Percentiles rank a stretch among this genome's conserved stretches.
phyloP scores from a whole-genome alignment of 106 monocot species.

The Narthecium ossifragum region DNA sequence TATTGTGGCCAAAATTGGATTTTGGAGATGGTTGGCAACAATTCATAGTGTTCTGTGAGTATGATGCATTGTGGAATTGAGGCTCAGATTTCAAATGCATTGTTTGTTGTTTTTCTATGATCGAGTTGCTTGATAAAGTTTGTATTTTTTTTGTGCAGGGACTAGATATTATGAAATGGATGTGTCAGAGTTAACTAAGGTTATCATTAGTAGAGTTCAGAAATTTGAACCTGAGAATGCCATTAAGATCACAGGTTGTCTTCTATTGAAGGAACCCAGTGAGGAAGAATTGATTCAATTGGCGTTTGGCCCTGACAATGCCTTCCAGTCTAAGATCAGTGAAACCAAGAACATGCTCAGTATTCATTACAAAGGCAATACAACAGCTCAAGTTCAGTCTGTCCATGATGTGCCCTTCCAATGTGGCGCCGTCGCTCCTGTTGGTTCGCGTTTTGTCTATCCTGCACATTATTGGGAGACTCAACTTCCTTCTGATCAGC shows the following conservation, averaged over 20 bases:
- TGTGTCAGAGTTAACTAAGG: conserved; percentile 40
- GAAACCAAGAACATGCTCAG: conserved; percentile 36
- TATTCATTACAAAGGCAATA: neutral
- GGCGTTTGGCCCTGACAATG: conserved; percentile 42
- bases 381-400: neutral
- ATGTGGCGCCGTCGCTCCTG: neutral
- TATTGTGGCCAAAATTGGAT: too few species aligned
- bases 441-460: neutral
- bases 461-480: conserved; percentile 9
- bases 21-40: too few species aligned
- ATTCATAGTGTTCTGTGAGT: too few species aligned
- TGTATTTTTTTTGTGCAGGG: conserved; percentile 13
- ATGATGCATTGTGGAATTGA: too few species aligned
- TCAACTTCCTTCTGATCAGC: neutral
- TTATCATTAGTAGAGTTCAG: conserved; percentile 40
- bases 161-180: conserved; percentile 36
- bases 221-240: conserved; percentile 48
- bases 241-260: conserved; percentile 46
- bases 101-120: too few species aligned
- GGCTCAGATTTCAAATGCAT: too few species aligned
- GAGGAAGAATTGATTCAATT: conserved; percentile 48
- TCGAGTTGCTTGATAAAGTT: too few species aligned
- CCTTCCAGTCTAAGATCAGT: conserved; percentile 30
- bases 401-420: neutral
- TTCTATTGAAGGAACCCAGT: conserved; percentile 35